Percentiles rank a stretch among this genome's conserved stretches.
These are phyloP conservation scores for Leccinum fibrillosum DNA, from an alignment of 768 basidiomycete species.

Conservation along the genomic window DNA sequence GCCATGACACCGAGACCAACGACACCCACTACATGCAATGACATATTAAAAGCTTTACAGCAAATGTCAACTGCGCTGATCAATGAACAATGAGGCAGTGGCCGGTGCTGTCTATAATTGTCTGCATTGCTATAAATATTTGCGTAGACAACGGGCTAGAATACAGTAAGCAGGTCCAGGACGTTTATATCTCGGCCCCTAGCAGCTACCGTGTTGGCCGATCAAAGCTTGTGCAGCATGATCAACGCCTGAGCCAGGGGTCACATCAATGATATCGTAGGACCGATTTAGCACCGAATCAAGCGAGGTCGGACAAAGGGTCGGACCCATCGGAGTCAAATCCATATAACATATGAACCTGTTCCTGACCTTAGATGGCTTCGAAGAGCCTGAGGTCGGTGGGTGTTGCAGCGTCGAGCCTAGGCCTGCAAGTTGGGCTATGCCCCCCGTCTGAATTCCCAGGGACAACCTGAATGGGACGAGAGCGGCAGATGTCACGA, in stretches of 20 bases:
- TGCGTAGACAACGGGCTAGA: constrained; percentile 1
- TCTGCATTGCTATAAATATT: not conserved
- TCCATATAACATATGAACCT: not conserved
- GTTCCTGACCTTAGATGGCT: not conserved
- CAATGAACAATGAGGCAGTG: not conserved
- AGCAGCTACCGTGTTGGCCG: not conserved
- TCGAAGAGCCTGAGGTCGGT: not conserved
- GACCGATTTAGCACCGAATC: not conserved
- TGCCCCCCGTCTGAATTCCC: not conserved
- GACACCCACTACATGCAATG: not conserved
- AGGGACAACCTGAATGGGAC: not conserved
- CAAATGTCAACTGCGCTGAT: not conserved
- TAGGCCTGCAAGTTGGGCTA: not conserved
- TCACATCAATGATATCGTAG: not conserved
- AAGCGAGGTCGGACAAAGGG: not conserved
- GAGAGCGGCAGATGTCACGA: not conserved
- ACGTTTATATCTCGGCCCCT: constrained; percentile 11
- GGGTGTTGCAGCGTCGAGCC: not conserved
- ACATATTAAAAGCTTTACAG: not conserved
- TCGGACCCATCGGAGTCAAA: not conserved
- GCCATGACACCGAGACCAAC: not conserved
- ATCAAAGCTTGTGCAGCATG: not conserved
- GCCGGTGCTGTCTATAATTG: not conserved
- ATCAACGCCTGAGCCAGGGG: not conserved
- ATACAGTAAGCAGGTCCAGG: not conserved